These are phyloP conservation scores for Exophiala aquamarina DNA, from an alignment of 2,329 filamentous ascomycete species.

Conservation along the genomic window DNA sequence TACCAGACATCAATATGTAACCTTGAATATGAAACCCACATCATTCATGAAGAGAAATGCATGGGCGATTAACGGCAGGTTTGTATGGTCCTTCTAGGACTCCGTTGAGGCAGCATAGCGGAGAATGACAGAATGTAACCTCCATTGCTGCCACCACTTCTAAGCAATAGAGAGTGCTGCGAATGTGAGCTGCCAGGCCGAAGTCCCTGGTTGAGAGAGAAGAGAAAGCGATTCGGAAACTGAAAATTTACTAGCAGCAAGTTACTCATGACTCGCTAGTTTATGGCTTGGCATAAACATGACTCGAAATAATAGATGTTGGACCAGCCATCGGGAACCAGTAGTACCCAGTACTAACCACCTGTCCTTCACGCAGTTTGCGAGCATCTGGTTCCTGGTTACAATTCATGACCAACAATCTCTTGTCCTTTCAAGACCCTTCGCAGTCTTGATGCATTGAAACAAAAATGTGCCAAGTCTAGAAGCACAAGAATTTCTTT, in stretches of 20 bases:
- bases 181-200: conserved; percentile 28
- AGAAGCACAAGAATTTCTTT: too few species aligned
- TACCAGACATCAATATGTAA: conserved; percentile 19
- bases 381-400: too few species aligned
- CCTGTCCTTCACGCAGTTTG: too few species aligned
- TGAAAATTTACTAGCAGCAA: background rate
- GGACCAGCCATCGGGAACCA: too few species aligned
- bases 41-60: conserved; percentile 19
- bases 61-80: conserved; percentile 29
- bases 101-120: conserved; percentile 7
- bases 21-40: conserved; percentile 28
- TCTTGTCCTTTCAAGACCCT: too few species aligned
- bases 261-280: background rate
- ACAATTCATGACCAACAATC: too few species aligned
- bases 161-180: conserved; percentile 14
- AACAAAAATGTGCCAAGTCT: too few species aligned
- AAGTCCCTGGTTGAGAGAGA: conserved; percentile 19
- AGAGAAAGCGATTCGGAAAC: conserved; percentile 4
- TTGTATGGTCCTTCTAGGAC: conserved; percentile 19
- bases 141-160: conserved; percentile 17
- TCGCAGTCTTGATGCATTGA: too few species aligned
- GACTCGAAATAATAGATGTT: conserved; percentile 1
- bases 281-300: background rate
- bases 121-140: conserved; percentile 6
- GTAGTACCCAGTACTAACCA: too few species aligned